Evolutionary conservation across 208 protist species (phyloP).

Genomic region (Herpetomonas samuelpessoai): DNA sequence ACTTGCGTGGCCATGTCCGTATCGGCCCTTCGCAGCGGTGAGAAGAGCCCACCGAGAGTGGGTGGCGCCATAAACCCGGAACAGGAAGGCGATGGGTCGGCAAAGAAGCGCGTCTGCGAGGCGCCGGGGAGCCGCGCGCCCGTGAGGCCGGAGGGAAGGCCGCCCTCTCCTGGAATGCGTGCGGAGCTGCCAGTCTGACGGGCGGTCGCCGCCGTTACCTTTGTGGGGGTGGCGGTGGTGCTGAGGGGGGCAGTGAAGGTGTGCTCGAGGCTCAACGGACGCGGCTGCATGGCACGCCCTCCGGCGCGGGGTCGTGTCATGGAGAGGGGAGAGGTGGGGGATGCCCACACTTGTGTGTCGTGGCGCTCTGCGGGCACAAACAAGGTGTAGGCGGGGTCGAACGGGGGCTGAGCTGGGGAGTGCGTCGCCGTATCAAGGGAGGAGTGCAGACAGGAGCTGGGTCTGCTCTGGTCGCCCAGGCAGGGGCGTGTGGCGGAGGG

Average conservation of each 20-base stretch:
- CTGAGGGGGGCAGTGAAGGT: neutral
- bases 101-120: neutral
- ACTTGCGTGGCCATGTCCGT: neutral
- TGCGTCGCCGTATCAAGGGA: neutral
- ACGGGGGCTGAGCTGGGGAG: neutral
- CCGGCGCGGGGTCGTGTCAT: neutral
- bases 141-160: no score
- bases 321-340: neutral
- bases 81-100: neutral
- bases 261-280: no score
- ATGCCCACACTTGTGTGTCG: neutral
- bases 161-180: no score
- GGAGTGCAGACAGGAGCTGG: neutral
- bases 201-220: neutral
- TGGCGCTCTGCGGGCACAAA: neutral
- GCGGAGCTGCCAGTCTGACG: no score
- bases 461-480: neutral
- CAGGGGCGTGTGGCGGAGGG: no score
- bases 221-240: neutral
- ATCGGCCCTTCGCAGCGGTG: no score
- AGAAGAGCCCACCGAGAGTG: no score
- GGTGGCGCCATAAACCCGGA: neutral
- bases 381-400: constrained; percentile 1
- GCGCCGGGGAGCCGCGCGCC: no score
- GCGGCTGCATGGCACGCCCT: neutral